Evolutionary conservation across 768 basidiomycete genomes (phyloP).

Genomic region (Collybia mongolica): DNA sequence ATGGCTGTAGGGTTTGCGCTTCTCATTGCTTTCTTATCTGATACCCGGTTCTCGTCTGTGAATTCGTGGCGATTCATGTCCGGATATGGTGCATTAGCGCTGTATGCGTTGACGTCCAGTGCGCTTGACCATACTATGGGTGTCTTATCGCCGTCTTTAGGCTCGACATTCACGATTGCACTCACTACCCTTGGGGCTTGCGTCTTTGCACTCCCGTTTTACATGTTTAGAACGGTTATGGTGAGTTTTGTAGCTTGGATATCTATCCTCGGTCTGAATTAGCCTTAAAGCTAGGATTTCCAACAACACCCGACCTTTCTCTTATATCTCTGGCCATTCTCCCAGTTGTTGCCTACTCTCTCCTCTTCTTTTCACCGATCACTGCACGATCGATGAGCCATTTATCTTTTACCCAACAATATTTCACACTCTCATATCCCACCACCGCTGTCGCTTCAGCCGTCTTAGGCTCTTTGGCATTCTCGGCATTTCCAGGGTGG

Average conservation of each 20-base stretch:
- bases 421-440: slow-evolving; percentile 60
- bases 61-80: slow-evolving; percentile 47
- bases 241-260: slow-evolving; percentile 35
- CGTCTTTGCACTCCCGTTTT: slow-evolving; percentile 62
- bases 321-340: slow-evolving; percentile 55
- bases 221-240: slow-evolving; percentile 55
- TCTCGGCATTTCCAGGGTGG: slow-evolving; percentile 58
- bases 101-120: slow-evolving; percentile 59
- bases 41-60: slow-evolving; percentile 41
- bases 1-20: slow-evolving; percentile 48
- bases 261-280: background rate
- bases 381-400: slow-evolving; percentile 45
- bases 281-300: slow-evolving; percentile 42
- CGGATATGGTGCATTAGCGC: slow-evolving; percentile 63
- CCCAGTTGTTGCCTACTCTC: slow-evolving; percentile 59
- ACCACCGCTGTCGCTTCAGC: slow-evolving; percentile 44
- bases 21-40: slow-evolving; percentile 54
- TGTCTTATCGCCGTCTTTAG: slow-evolving; percentile 56
- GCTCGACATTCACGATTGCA: slow-evolving; percentile 53
- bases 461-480: slow-evolving; percentile 59
- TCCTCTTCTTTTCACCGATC: slow-evolving; percentile 60
- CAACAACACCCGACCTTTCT: slow-evolving; percentile 51
- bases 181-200: slow-evolving; percentile 62
- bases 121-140: slow-evolving; percentile 63
- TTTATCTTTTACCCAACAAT: slow-evolving; percentile 50